phyloP scores from a whole-genome alignment of 2,329 filamentous ascomycete species.

The Nakataea oryzae region DNA sequence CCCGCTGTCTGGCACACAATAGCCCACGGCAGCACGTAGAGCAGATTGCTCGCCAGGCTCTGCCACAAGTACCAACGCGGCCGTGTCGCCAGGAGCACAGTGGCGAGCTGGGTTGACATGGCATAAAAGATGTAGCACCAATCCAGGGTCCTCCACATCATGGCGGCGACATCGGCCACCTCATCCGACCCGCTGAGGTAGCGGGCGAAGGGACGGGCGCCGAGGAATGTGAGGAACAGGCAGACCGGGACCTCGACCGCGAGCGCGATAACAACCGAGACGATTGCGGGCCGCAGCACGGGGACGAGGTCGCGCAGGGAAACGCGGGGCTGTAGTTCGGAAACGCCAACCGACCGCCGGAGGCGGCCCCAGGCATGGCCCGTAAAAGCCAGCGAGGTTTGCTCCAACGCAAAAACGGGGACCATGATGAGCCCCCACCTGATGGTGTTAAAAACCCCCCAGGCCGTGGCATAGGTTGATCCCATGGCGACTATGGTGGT shows the following conservation, averaged over 20 bases:
- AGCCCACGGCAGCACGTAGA: slow-evolving; percentile 63
- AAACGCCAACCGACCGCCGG: slow-evolving; percentile 19
- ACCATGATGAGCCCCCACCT: slow-evolving; percentile 69
- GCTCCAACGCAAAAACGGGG: slow-evolving; percentile 56
- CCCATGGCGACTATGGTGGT: slow-evolving; percentile 53
- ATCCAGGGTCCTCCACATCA: slow-evolving; percentile 55
- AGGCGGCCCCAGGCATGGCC: slow-evolving; percentile 54
- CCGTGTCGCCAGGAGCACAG: slow-evolving; percentile 51
- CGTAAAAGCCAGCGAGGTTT: slow-evolving; percentile 53
- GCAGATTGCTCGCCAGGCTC: slow-evolving; percentile 53
- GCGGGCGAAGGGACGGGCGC: slow-evolving; percentile 47
- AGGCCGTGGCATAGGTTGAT: slow-evolving; percentile 56
- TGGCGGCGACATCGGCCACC: slow-evolving; percentile 49
- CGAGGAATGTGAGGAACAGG: slow-evolving; percentile 49
- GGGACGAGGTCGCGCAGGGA: slow-evolving; percentile 11
- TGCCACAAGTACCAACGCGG: slow-evolving; percentile 61
- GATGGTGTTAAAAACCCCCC: slow-evolving; percentile 66
- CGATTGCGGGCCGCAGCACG: slow-evolving; percentile 41
- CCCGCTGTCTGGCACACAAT: slow-evolving; percentile 43
- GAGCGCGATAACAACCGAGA: slow-evolving; percentile 42
- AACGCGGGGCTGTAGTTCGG: slow-evolving; percentile 8
- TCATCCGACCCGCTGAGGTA: slow-evolving; percentile 47
- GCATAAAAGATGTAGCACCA: slow-evolving; percentile 65
- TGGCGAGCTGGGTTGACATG: slow-evolving; percentile 52
- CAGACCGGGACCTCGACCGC: slow-evolving; percentile 51